Evolutionary conservation across 345 rosid species (phyloP), one percentile per base, ranked within the genome.

Genomic region (Eucalyptus pumila): DNA sequence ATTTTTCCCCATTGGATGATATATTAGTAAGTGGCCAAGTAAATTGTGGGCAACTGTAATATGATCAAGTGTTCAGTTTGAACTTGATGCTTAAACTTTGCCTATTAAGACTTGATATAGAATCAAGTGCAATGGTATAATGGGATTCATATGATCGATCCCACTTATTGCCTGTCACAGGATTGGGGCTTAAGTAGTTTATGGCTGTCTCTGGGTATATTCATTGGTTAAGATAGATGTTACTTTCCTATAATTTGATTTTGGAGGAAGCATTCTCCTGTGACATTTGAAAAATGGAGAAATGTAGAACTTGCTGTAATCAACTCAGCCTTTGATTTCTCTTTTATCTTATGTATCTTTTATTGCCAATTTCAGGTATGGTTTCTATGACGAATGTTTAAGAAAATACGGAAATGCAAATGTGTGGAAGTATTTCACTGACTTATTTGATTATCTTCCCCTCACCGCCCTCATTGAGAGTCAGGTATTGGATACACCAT

Each of bases 361-460:
- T 40, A 72, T 72, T 86, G 21, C 54, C 45, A n/a, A 56, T 89
- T 91, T 90, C 97, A 97, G 99, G 88, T 97, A 97, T 94, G 98
- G 99, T 16, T 97, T 97, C 92, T 97, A 97, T 91, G 98, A 97
- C 69, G 99, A 97, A 88, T 96, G 99, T 90, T 93, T 97, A 95
- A 94, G 99, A 90, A 97, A 97, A 92, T 97, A 97, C 86, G 99
- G 99, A 92, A 97, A 97, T 93, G 99, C 98, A 34, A 96, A 97
- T 90, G 99, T 97, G 21, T 97, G 99, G 99, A 97, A 97, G 94
- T 91, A 96, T 80, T 97, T 97, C 88, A 97, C 99, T 0, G 98
- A 96, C 89, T 95, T 96, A 89, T 97, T 97, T 88, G 99, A 97
- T 92, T 97, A 97, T 90, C 95, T 96, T 86, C 99, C 98, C 26